Evolutionary conservation across 1,284 basidiomycete species (phyloP), one percentile per base, ranked within the genome.

Genomic region (Hortiboletus rubellus): DNA sequence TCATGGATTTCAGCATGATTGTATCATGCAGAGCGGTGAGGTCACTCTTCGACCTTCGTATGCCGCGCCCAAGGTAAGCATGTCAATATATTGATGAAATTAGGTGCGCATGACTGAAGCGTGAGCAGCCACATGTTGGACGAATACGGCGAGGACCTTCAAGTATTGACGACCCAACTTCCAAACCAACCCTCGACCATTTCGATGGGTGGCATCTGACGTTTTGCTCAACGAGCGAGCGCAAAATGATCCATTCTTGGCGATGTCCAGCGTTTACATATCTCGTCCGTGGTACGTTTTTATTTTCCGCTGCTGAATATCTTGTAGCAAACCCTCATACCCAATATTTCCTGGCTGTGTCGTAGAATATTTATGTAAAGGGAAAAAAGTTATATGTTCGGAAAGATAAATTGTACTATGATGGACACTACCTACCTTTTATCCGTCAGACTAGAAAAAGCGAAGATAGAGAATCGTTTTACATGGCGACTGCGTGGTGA

Each of bases 11-110:
- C 37, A 67, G 64, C 11, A 51, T 42, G 8, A 61, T 65, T 9
- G 57, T 8, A 17, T 65, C 63, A 7, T 60, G 38, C 27, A 60
- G 55, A 52, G 63, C 46, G 5, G 65, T 65, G 33, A 63, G 48
- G 33, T 63, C 58, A 4, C 63, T 67, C 27, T 50, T 65, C 15
- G 30, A 12, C 3, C 7, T 58, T 36, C 49, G 17, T 24, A 15
- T 7, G 2, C 5, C 31, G 1, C 18, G n/a, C 5, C 2, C 31
- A 34, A 55, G 65, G 63, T 66, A 43, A 0, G 64, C 17, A 27
- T 18, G 2, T 6, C 14, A 15, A n/a, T n/a, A n/a, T n/a, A n/a
- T n/a, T n/a, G n/a, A 36, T 2, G 12, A 7, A 7, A 14, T 14
- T 36, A 0, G 34, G 9, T 36, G 34, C 12, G 14, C 14, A 15